These are phyloP conservation scores for Coemansia erecta DNA, from an alignment of 192 early-diverging fungal genomes.

Conservation along the genomic window DNA sequence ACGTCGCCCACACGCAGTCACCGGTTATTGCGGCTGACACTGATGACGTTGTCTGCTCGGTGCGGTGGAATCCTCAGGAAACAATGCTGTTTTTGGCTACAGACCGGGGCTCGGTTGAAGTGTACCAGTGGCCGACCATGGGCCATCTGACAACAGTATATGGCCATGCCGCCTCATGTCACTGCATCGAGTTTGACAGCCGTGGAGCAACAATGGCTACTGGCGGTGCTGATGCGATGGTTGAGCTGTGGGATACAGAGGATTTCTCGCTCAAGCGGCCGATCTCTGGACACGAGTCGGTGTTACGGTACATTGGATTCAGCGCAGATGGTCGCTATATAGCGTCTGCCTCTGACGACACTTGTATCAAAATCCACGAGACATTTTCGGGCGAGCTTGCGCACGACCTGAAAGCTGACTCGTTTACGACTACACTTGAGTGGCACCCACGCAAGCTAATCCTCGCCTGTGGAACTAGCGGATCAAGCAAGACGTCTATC, in stretches of 20 bases:
- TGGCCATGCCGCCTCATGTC: conserved; percentile 39
- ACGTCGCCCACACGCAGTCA: conserved; percentile 13
- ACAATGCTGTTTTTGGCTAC: conserved; percentile 33
- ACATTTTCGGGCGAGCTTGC: conserved; percentile 27
- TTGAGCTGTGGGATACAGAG: conserved; percentile 28
- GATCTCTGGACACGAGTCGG: conserved; percentile 34
- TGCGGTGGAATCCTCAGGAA: conserved; percentile 27
- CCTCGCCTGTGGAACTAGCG: conserved; percentile 31
- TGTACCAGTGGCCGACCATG: conserved; percentile 41
- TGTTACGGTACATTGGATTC: conserved; percentile 31
- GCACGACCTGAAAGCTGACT: conserved; percentile 17
- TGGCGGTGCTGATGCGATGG: conserved; percentile 35
- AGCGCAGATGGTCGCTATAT: conserved; percentile 37
- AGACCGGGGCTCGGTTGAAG: conserved; percentile 33
- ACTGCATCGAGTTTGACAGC: conserved; percentile 27
- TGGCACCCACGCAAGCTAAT: conserved; percentile 50
- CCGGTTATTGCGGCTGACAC: conserved; percentile 22
- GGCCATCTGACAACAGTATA: conserved; percentile 26
- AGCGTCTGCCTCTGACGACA: conserved; percentile 44
- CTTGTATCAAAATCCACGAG: conserved; percentile 25
- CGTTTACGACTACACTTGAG: conserved; percentile 29
- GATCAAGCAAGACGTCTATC: conserved; percentile 11
- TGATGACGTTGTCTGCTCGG: conserved; percentile 19
- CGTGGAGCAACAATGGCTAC: conserved; percentile 29
- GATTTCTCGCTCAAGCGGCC: conserved; percentile 29